Percentiles rank a stretch among this genome's conserved stretches.
These are phyloP conservation scores for Lanzia echinophila DNA, from an alignment of 2,329 filamentous ascomycete species.

Conservation along the genomic window DNA sequence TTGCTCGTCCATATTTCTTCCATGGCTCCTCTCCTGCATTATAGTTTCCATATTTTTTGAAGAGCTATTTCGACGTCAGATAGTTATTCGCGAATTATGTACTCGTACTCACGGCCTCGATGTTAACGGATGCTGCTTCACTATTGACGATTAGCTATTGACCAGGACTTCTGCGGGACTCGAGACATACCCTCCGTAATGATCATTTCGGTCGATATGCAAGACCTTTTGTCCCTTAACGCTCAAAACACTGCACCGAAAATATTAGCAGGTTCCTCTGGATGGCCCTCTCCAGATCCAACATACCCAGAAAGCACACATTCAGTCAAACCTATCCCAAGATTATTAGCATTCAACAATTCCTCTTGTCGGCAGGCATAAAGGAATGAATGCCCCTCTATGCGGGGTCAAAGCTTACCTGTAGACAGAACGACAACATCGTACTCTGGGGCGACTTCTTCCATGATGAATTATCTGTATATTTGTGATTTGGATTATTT, in stretches of 20 bases:
- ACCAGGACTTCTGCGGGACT: conserved; percentile 5
- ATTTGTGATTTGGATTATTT: background rate
- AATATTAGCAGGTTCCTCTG: background rate
- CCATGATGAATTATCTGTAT: conserved; percentile 54
- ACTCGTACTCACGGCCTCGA: conserved; percentile 66
- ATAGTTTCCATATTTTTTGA: conserved; percentile 92
- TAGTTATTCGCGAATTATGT: conserved; percentile 11
- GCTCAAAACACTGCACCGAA: conserved; percentile 67
- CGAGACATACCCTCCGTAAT: conserved; percentile 78
- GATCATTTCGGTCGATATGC: conserved; percentile 96
- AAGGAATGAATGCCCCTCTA: conserved; percentile 24
- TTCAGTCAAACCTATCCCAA: conserved; percentile 76
- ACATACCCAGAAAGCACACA: conserved; percentile 94
- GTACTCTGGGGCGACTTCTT: conserved; percentile 97
- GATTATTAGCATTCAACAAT: conserved; percentile 22
- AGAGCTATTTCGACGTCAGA: conserved; percentile 58
- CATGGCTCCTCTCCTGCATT: conserved; percentile 77
- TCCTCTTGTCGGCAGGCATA: background rate
- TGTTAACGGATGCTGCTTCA: conserved; percentile 93
- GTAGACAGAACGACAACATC: conserved; percentile 98
- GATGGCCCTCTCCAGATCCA: background rate
- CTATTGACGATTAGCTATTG: conserved; percentile 38
- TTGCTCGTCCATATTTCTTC: conserved; percentile 93
- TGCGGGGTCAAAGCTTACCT: conserved; percentile 54
- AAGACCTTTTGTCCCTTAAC: conserved; percentile 99